These are phyloP conservation scores for Nelumbo lutea DNA, from an alignment of 164 flowering plant genomes.

Conservation along the genomic window DNA sequence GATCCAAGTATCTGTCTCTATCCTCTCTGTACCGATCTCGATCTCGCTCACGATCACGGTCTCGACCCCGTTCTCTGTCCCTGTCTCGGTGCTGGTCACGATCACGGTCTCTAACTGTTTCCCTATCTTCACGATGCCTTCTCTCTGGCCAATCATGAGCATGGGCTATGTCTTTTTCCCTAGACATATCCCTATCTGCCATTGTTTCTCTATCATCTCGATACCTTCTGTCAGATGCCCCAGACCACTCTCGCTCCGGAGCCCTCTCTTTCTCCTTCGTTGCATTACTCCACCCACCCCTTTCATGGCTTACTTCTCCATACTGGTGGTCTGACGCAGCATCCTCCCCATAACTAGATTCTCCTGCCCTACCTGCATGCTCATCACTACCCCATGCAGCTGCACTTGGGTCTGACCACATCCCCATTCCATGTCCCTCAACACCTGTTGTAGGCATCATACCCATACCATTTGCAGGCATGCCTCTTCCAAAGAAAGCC, in stretches of 20 bases:
- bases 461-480: slow-evolving; percentile 80
- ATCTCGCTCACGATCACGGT: slow-evolving; percentile 33
- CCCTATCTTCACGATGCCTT: slow-evolving; percentile 69
- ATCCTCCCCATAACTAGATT: slow-evolving; percentile 88
- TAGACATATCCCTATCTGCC: slow-evolving; percentile 50
- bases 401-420: slow-evolving; percentile 84
- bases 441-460: slow-evolving; percentile 72
- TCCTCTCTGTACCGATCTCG: slow-evolving; percentile 62
- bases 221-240: slow-evolving; percentile 63
- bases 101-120: slow-evolving; percentile 39
- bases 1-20: slow-evolving; percentile 56
- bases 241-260: slow-evolving; percentile 72
- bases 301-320: slow-evolving; percentile 77
- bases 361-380: slow-evolving; percentile 72
- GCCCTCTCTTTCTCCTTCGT: slow-evolving; percentile 69
- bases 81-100: slow-evolving; percentile 51
- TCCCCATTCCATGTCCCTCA: slow-evolving; percentile 69
- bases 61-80: slow-evolving; percentile 41
- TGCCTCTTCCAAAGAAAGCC: slow-evolving; percentile 69
- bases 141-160: slow-evolving; percentile 65
- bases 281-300: slow-evolving; percentile 50
- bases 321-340: slow-evolving; percentile 82
- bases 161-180: slow-evolving; percentile 56
- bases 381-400: slow-evolving; percentile 82
- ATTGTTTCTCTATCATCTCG: slow-evolving; percentile 69